phyloP scores from a whole-genome alignment of 495 filamentous ascomycete genomes.

The Hypoxylon rickii region DNA sequence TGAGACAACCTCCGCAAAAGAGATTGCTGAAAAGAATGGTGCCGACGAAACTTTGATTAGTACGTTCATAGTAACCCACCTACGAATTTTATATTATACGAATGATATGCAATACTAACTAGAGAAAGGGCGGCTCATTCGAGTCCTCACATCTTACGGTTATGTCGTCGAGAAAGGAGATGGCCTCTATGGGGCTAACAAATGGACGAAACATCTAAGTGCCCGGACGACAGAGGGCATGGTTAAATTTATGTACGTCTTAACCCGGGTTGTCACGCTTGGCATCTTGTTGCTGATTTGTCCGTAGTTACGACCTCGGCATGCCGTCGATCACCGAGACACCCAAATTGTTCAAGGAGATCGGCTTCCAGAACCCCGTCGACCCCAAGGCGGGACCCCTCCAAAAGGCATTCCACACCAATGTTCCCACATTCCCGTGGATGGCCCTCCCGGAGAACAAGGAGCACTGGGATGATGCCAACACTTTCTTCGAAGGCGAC shows the following conservation, averaged over 20 bases:
- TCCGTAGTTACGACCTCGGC: conserved; percentile 7
- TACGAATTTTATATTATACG: background rate
- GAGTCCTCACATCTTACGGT: conserved; percentile 14
- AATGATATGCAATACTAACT: background rate
- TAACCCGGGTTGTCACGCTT: background rate
- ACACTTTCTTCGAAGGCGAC: conserved; percentile 19
- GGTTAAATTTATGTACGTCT: conserved; percentile 14
- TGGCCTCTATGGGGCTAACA: conserved; percentile 12
- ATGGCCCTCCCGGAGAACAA: conserved; percentile 11
- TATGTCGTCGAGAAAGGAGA: conserved; percentile 15
- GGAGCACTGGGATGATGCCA: conserved; percentile 14
- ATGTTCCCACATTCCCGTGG: conserved; percentile 9
- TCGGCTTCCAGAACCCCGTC: conserved; percentile 6
- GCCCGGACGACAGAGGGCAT: conserved; percentile 9
- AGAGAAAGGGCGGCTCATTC: conserved; percentile 10
- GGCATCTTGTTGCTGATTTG: background rate
- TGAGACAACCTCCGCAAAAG: conserved; percentile 1
- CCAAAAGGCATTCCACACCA: background rate
- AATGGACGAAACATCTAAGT: conserved; percentile 11
- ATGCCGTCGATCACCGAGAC: conserved; percentile 4
- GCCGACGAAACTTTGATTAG: conserved; percentile 13
- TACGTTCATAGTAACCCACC: background rate
- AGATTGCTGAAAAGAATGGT: background rate
- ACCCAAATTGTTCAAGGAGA: conserved; percentile 7
- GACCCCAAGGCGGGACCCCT: background rate